Evolutionary conservation across 1,284 basidiomycete genomes (phyloP), one percentile per base, ranked within the genome.

Genomic region (Anthracocystis panici-leucophaei): DNA sequence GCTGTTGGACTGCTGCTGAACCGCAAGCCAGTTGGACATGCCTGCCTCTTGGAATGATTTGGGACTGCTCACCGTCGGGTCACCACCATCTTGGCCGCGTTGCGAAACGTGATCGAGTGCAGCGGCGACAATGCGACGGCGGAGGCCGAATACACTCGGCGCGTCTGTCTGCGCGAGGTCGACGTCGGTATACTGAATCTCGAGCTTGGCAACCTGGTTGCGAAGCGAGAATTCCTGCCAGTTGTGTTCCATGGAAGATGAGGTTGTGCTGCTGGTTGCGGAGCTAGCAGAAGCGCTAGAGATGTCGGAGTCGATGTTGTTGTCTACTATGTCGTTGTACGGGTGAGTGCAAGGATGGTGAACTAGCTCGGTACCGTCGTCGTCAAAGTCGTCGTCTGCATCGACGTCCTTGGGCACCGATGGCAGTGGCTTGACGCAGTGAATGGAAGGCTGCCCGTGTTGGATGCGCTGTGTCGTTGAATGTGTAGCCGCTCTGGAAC

Each of bases 81-180:
- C 44, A 1, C 38, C 2, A 2, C 7, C 48, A 14, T 42, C 57
- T 12, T 27, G 54, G 20, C 35, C 38, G 20, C 46, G 48, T 6
- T 51, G 57, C 16, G 51, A n/a, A 31, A 60, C 40, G 12, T 53
- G 46, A 25, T 73, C 70, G 23, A 75, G 57, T 1, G 67, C 67
- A 40, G 73, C 73, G 14, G 73, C 73, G 10, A 73, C 25, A 44
- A 75, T 65, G 31, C 67, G 60, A 7, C 73, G 51, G 11, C 73
- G 63, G 18, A 75, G 57, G 4, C 73, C 73, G 42, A 75, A 70
- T 4, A 71, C 67, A 41, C 73, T 75, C 2, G 73, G 73, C 9
- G 61, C 42, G 23, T 69, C 66, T 16, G 71, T 65, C 21, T 61
- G 73, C 6, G 57, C 33, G 16, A 66, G 57, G 21, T 75, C 64